Conservation (phyloP, 331 rosid species). For the Stylosanthes scabra region DNA sequence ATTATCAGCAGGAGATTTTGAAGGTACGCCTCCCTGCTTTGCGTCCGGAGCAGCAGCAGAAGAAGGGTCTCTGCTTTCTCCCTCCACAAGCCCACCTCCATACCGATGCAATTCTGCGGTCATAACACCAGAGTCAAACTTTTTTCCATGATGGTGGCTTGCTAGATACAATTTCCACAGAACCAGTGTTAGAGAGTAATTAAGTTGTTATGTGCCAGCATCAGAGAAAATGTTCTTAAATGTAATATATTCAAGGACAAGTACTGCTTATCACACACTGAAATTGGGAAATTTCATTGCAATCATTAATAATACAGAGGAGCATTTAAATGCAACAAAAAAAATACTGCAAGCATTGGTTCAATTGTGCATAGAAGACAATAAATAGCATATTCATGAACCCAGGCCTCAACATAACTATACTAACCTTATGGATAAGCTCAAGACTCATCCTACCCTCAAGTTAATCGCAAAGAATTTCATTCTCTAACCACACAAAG, state of each 20-base stretch:
- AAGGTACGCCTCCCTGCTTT: conserved; percentile 69
- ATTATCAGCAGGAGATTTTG: conserved; percentile 64
- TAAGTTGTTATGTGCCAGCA: neutral
- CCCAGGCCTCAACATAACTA: neutral
- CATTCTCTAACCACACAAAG: neutral
- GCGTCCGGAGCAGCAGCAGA: conserved; percentile 53
- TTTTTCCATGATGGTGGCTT: conserved; percentile 5
- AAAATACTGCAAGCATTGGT: neutral
- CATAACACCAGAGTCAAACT: conserved; percentile 32
- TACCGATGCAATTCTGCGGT: conserved; percentile 82
- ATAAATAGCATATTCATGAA: neutral
- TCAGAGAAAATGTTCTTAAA: conserved; percentile 19
- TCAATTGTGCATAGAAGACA: neutral
- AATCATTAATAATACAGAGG: conserved; percentile 3
- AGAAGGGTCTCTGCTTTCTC: conserved; percentile 66
- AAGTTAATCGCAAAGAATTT: neutral
- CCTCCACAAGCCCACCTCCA: conserved; percentile 92
- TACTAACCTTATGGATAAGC: neutral
- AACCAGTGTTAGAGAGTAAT: conserved; percentile 18
- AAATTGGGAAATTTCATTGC: neutral
- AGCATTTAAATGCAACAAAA: conserved; percentile 10
- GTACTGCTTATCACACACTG: neutral
- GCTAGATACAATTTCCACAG: neutral
- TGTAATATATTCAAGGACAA: conserved; percentile 21
- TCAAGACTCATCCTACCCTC: conserved; percentile 3